These are phyloP conservation scores for Paulinella micropora DNA, from an alignment of 78 protist species.

Conservation along the genomic window DNA sequence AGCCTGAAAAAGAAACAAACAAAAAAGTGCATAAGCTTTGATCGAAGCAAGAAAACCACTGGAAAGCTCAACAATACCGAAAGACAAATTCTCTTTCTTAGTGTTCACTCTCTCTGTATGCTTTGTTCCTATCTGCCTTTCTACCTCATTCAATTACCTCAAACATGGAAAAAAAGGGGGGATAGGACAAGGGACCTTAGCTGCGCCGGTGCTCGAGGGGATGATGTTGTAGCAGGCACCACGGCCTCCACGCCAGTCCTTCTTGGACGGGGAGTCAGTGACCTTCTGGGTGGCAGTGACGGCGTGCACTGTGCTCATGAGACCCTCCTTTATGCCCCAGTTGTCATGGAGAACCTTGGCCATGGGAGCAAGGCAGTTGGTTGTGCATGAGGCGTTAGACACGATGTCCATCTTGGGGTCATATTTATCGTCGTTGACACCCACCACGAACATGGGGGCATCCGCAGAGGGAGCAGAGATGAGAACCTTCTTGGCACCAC, in stretches of 20 bases:
- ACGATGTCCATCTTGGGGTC: slow-evolving; percentile 40
- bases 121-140: too few species aligned
- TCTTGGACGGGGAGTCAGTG: slow-evolving; percentile 85
- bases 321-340: slow-evolving; percentile 86
- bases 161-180: neutral
- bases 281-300: slow-evolving; percentile 94
- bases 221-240: slow-evolving; percentile 85
- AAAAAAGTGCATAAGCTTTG: too few species aligned
- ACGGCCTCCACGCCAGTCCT: slow-evolving; percentile 95
- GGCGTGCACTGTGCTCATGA: slow-evolving; percentile 98
- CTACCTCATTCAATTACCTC: too few species aligned
- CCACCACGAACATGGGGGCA: slow-evolving; percentile 88
- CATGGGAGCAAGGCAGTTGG: slow-evolving; percentile 99
- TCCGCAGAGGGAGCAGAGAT: slow-evolving; percentile 90
- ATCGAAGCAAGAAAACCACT: neutral
- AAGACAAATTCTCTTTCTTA: neutral
- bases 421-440: slow-evolving; percentile 71
- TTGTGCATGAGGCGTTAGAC: slow-evolving; percentile 97
- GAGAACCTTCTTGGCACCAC: slow-evolving; percentile 66
- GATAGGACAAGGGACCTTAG: slow-evolving; percentile 37
- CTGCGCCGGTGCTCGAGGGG: slow-evolving; percentile 98
- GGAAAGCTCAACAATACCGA: neutral
- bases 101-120: neutral
- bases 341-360: slow-evolving; percentile 83
- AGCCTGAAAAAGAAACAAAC: too few species aligned